These are phyloP conservation scores for Trichoderma parareesei DNA, from an alignment of 495 filamentous ascomycete species.

Conservation along the genomic window DNA sequence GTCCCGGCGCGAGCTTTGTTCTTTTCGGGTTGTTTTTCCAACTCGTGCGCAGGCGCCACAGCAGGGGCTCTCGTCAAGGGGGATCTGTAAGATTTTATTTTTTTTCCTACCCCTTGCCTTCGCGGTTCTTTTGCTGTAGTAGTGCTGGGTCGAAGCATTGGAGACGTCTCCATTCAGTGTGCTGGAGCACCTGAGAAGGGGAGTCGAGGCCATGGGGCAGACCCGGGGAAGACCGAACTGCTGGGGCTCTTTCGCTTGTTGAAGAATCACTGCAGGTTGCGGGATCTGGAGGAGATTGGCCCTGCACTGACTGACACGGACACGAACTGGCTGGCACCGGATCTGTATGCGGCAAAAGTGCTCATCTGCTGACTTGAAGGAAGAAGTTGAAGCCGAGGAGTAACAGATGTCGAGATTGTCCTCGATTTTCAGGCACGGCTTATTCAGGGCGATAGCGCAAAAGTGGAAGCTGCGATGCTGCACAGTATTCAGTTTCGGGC, in stretches of 20 bases:
- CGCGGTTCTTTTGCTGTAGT: neutral
- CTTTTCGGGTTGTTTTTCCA: neutral
- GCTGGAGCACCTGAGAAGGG: neutral
- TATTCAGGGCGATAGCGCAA: too few species aligned
- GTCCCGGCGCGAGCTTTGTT: conserved; percentile 3
- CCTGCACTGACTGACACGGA: too few species aligned
- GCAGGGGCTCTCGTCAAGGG: neutral
- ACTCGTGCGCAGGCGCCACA: neutral
- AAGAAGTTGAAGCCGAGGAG: neutral
- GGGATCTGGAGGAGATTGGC: neutral
- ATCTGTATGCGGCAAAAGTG: too few species aligned
- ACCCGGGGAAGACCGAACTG: neutral
- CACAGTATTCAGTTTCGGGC: too few species aligned
- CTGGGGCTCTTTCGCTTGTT: neutral
- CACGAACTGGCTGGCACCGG: neutral
- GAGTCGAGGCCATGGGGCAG: neutral
- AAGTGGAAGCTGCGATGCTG: too few species aligned
- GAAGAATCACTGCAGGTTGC: neutral
- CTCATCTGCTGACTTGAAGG: neutral
- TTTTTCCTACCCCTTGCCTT: neutral
- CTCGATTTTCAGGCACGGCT: too few species aligned
- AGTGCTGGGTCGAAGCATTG: neutral
- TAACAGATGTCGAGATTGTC: neutral
- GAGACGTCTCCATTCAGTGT: neutral
- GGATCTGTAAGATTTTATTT: neutral